These are phyloP conservation scores for Trypanosoma caninum DNA, from an alignment of 208 protist genomes.

Conservation along the genomic window DNA sequence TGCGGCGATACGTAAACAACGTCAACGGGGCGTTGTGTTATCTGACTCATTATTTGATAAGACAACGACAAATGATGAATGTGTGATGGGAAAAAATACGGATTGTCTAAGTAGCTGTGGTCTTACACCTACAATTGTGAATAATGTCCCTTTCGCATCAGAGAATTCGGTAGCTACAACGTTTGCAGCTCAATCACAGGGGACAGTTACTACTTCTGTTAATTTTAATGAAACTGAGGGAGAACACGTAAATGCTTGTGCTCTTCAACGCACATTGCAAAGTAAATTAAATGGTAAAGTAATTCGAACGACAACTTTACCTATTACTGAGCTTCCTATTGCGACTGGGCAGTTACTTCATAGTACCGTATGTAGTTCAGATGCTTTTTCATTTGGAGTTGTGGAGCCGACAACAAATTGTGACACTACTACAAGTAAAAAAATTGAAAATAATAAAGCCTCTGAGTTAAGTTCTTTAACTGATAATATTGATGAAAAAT, in stretches of 20 bases:
- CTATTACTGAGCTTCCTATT: no score
- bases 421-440: no score
- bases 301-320: slow-evolving; percentile 8
- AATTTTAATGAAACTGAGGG: not conserved
- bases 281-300: slow-evolving; percentile 30
- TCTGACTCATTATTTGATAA: no score
- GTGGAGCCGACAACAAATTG: no score
- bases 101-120: no score
- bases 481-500: no score
- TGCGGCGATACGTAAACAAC: slow-evolving; percentile 27
- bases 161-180: no score
- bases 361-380: not conserved
- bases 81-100: not conserved
- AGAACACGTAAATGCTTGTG: slow-evolving; percentile 34
- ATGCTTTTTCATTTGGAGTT: not conserved
- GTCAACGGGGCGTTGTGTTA: slow-evolving; percentile 16
- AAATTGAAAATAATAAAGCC: no score
- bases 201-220: not conserved
- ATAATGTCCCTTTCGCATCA: no score
- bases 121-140: no score
- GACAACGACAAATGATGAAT: not conserved
- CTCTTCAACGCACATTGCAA: slow-evolving; percentile 62
- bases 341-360: no score
- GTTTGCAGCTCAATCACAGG: not conserved
- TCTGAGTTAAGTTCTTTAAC: no score